Evolutionary conservation across 2,329 filamentous ascomycete genomes (phyloP).

Genomic region (Coniochaeta ligniaria): DNA sequence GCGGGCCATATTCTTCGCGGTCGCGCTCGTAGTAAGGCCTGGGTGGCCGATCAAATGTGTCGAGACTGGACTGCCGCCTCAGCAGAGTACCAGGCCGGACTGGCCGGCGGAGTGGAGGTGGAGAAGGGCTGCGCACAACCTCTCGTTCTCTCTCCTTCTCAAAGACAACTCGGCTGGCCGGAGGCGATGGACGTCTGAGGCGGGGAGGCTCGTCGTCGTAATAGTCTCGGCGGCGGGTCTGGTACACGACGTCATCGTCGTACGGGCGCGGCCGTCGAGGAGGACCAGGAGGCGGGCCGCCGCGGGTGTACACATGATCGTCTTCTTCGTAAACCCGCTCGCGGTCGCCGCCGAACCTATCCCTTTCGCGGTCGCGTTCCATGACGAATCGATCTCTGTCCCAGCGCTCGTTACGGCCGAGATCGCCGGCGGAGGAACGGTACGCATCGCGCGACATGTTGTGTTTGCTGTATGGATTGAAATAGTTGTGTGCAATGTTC

Average conservation of each 20-base stretch:
- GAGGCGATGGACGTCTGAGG: constrained; percentile 22
- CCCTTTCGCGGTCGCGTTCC: constrained; percentile 36
- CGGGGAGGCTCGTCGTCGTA: constrained; percentile 45
- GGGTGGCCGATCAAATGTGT: constrained; percentile 79
- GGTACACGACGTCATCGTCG: constrained; percentile 36
- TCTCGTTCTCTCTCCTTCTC: constrained; percentile 52
- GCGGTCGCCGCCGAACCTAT: constrained; percentile 46
- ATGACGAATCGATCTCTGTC: constrained; percentile 45
- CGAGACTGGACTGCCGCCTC: constrained; percentile 79
- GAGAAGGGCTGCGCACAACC: constrained; percentile 38
- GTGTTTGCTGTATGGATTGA: neutral
- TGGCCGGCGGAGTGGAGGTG: constrained; percentile 32
- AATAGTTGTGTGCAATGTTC: neutral
- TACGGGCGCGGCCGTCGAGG: constrained; percentile 39
- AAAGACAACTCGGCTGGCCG: constrained; percentile 46
- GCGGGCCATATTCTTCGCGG: constrained; percentile 54
- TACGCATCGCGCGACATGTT: constrained; percentile 5
- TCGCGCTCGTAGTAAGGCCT: constrained; percentile 39
- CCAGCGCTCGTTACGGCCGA: constrained; percentile 37
- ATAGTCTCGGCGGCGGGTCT: constrained; percentile 30
- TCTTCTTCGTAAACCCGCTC: constrained; percentile 36
- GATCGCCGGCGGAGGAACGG: constrained; percentile 12
- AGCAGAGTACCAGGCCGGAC: constrained; percentile 57
- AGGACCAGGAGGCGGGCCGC: constrained; percentile 22
- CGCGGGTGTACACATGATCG: constrained; percentile 36